Evolutionary conservation across 768 basidiomycete genomes (phyloP).

Genomic region (Lactarius hatsudake): DNA sequence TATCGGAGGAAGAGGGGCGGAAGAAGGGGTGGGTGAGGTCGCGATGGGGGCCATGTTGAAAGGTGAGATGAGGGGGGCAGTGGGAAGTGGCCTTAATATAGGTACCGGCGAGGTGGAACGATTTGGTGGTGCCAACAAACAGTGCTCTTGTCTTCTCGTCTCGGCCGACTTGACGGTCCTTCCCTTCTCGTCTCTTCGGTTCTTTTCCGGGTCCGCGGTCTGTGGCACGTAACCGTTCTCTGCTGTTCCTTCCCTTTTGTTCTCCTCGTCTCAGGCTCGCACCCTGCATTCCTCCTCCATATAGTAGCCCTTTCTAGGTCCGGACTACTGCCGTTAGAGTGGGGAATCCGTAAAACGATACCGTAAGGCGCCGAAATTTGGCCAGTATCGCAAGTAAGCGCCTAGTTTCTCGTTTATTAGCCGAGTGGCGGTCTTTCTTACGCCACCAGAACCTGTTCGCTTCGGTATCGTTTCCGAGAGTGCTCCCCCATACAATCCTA

Average conservation of each 20-base stretch:
- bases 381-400: too few relatives aligned
- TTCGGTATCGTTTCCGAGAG: background rate
- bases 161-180: background rate
- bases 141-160: background rate
- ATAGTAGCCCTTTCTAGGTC: background rate
- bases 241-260: background rate
- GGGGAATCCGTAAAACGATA: too few relatives aligned
- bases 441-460: background rate
- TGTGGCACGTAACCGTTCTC: background rate
- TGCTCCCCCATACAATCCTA: too few relatives aligned
- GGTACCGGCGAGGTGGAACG: background rate
- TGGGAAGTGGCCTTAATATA: background rate
- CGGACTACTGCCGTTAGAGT: background rate
- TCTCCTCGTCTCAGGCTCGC: background rate
- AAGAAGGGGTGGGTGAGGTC: conserved; percentile 1
- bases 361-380: too few relatives aligned
- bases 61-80: background rate
- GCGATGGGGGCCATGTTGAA: conserved; percentile 20
- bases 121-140: background rate
- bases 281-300: background rate
- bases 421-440: too few relatives aligned
- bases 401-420: too few relatives aligned
- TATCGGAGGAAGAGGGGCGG: background rate
- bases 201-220: background rate
- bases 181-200: background rate